Conservation (phyloP, 768 basidiomycete species). For the Calvatia gigantea region DNA sequence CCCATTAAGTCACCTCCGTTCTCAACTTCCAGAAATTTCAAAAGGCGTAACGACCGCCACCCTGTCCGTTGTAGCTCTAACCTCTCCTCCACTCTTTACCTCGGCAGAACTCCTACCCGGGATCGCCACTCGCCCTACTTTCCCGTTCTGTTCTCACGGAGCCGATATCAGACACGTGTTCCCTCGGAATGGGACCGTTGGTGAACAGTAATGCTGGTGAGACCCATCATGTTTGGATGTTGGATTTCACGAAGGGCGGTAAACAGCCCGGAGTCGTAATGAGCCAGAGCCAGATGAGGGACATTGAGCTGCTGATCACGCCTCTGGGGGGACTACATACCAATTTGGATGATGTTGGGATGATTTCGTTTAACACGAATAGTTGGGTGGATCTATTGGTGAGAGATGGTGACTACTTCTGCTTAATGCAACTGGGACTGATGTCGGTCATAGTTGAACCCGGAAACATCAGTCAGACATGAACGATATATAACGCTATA, state of each 20-base stretch:
- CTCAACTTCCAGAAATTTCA: slow-evolving; percentile 34
- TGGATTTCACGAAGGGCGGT: slow-evolving; percentile 66
- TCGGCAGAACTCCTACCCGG: slow-evolving; percentile 42
- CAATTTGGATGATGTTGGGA: slow-evolving; percentile 29
- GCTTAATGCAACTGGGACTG: slow-evolving; percentile 5
- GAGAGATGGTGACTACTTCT: slow-evolving; percentile 19
- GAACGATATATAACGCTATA: slow-evolving; percentile 68
- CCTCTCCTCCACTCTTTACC: slow-evolving; percentile 35
- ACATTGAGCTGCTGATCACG: slow-evolving; percentile 64
- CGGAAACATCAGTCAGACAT: slow-evolving; percentile 39
- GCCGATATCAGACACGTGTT: slow-evolving; percentile 50
- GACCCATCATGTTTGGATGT: slow-evolving; percentile 52
- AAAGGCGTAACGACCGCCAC: slow-evolving; percentile 56
- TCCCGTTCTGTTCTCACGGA: slow-evolving; percentile 44
- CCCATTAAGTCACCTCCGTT: slow-evolving; percentile 43
- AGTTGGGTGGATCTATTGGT: slow-evolving; percentile 72
- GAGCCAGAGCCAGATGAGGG: slow-evolving; percentile 70
- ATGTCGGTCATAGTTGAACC: slow-evolving; percentile 48
- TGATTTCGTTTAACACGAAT: slow-evolving; percentile 42
- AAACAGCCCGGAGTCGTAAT: slow-evolving; percentile 58
- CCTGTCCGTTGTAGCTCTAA: slow-evolving; percentile 36
- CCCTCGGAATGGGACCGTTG: slow-evolving; percentile 34
- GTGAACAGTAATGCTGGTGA: slow-evolving; percentile 10
- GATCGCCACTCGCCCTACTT: slow-evolving; percentile 46
- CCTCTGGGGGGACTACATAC: slow-evolving; percentile 46